Base-by-base conservation (phyloP, 2,329 filamentous ascomycete species). In the Stagonosporopsis cucurbitacearum region DNA sequence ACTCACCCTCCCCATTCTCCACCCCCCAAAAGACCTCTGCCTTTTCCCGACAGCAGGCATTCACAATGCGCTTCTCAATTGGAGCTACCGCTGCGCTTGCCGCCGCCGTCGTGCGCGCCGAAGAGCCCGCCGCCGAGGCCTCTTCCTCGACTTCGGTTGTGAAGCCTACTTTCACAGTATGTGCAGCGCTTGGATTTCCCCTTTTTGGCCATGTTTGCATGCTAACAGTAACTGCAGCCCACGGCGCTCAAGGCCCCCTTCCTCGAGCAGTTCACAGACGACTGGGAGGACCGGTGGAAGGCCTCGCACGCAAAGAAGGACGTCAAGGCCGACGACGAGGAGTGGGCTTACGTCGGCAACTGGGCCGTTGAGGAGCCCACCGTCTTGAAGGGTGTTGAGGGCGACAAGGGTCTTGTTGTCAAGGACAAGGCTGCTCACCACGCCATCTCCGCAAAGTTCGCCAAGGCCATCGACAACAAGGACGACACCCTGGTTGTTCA, bases 351-450 rank as follows among this genome's bases (percentile, higher is more conserved):
- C 77, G 87, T 98, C 63, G 95, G 95, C 79, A 91, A 92, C 79
- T 99, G 95, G 95, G 81, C 92, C 46, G 95, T 97, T 59, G 95
- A 99, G 83, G 95, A 98, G 85, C 95, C 95, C 50, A 81, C 81
- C 60, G 87, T 95, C 72, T 89, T 90, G 79, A 96, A 95, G 83
- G 95, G 92, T 70, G 95, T 97, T 69, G 88, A 92, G 71, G 92
- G 91, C 63, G 94, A 98, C 81, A 96, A 96, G 83, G 95, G 94
- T 79, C 87, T 99, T 69, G 94, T 99, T 62, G 87, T 98, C 79
- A 99, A 99, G 89, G 96, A 98, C 82, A 86, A 91, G 65, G 95
- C 95, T 66, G 95, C 95, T 70, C 95, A 99, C 82, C 95, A 99
- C 81, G 95, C 95, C 82, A 99, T 99, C 79, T 99, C 95, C 45